Evolutionary conservation across 2,329 filamentous ascomycete species (phyloP).

Genomic region (Xylariaceae sp.): DNA sequence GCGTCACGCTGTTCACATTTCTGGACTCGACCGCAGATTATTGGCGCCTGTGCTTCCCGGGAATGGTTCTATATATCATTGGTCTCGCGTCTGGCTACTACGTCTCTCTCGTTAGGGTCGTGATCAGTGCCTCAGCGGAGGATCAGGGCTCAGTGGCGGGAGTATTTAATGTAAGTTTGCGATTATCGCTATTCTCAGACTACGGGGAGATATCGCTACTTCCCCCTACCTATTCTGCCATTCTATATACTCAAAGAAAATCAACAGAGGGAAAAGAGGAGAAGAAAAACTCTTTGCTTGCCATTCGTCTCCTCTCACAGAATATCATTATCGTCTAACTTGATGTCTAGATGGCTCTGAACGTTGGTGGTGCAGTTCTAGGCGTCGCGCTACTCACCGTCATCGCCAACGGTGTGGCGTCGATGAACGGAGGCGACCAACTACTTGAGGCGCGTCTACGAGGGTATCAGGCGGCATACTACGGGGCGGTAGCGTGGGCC

Average conservation of each 20-base stretch:
- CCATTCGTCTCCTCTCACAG: background rate
- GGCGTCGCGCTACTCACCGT: slow-evolving; percentile 4
- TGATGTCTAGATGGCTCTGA: slow-evolving; percentile 1
- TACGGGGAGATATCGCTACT: too few relatives aligned
- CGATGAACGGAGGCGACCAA: background rate
- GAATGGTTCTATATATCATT: slow-evolving; percentile 5
- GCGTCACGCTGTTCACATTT: slow-evolving; percentile 2
- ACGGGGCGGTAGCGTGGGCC: slow-evolving; percentile 1
- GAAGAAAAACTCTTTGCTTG: too few relatives aligned
- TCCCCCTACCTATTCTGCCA: too few relatives aligned
- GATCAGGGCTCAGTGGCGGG: slow-evolving; percentile 2
- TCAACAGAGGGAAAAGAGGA: too few relatives aligned
- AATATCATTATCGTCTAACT: background rate
- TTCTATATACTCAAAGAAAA: too few relatives aligned
- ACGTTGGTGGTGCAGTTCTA: slow-evolving; percentile 3
- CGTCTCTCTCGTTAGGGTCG: background rate
- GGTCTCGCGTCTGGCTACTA: slow-evolving; percentile 2
- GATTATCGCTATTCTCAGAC: too few relatives aligned
- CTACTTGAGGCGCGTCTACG: background rate
- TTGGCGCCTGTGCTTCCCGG: slow-evolving; percentile 1
- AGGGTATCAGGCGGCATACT: slow-evolving; percentile 4
- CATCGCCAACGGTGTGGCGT: background rate
- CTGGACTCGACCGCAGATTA: background rate
- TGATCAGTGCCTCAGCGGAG: background rate
- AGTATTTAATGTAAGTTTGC: background rate